Evolutionary conservation across 805 yeast genomes (phyloP).

Genomic region (Wickerhamomyces mucosus): DNA sequence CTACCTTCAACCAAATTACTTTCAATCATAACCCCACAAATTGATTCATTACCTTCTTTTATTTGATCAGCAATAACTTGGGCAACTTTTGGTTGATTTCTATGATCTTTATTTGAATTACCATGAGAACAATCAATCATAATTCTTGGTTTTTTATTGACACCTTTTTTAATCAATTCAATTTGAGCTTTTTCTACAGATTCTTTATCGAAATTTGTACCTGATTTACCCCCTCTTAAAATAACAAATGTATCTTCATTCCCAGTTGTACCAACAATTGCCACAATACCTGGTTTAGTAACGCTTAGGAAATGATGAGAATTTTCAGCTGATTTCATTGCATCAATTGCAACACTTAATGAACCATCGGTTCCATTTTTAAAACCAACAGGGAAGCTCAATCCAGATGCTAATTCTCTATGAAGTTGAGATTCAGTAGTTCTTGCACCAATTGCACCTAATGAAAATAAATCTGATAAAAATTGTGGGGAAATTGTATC

Average conservation of each 20-base stretch:
- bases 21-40: conserved; percentile 95
- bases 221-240: conserved; percentile 90
- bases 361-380: conserved; percentile 98
- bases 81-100: conserved; percentile 93
- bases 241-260: conserved; percentile 91
- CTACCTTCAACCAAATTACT: conserved; percentile 86
- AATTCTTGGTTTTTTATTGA: conserved; percentile 22
- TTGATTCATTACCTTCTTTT: conserved; percentile 64
- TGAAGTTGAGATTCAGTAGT: conserved; percentile 97
- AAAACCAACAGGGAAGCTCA: conserved; percentile 98
- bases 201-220: conserved; percentile 83
- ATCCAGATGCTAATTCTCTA: conserved; percentile 94
- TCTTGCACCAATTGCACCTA: conserved; percentile 99
- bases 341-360: conserved; percentile 86
- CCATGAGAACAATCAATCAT: conserved; percentile 99
- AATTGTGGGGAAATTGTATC: conserved; percentile 97
- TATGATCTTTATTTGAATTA: conserved; percentile 87
- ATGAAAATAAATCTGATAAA: conserved; percentile 79
- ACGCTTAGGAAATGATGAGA: conserved; percentile 96
- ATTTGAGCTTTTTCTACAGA: conserved; percentile 70
- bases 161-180: conserved; percentile 40
- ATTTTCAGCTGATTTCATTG: conserved; percentile 83
- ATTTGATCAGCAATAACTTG: conserved; percentile 74
- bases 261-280: conserved; percentile 93
- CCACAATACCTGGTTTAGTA: conserved; percentile 94